These are phyloP conservation scores for Pyricularia pennisetigena DNA, from an alignment of 2,329 filamentous ascomycete genomes.

Conservation along the genomic window DNA sequence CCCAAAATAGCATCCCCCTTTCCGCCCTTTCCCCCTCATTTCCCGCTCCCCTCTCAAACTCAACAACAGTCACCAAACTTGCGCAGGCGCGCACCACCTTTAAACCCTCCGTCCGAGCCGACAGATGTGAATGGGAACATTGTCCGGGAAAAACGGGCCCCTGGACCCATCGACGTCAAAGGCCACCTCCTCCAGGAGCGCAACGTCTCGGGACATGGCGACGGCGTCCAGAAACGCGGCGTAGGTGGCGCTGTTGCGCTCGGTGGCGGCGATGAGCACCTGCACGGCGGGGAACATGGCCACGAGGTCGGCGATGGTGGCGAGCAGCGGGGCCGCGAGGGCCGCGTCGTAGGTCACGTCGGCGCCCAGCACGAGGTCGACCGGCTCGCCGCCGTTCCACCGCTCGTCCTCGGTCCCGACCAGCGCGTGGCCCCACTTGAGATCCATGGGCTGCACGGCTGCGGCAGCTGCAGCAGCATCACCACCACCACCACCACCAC, in stretches of 20 bases:
- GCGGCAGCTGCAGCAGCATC: background rate
- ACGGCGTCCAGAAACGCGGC: constrained; percentile 52
- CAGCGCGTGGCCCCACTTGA: constrained; percentile 56
- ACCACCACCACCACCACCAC: background rate
- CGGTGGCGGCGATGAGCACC: constrained; percentile 59
- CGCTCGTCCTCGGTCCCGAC: constrained; percentile 45
- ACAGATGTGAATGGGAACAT: constrained; percentile 50
- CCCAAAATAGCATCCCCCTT: background rate
- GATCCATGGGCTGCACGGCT: constrained; percentile 37
- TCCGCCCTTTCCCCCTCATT: no score
- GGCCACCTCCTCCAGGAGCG: constrained; percentile 31
- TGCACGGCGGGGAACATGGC: constrained; percentile 42
- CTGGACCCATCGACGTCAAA: constrained; percentile 37
- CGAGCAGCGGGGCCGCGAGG: constrained; percentile 53
- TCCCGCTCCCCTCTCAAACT: no score
- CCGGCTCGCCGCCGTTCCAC: constrained; percentile 34
- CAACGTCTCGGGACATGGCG: constrained; percentile 29
- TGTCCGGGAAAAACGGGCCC: constrained; percentile 55
- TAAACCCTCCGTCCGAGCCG: background rate
- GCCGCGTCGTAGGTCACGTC: constrained; percentile 69
- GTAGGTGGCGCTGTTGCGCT: constrained; percentile 63
- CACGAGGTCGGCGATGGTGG: constrained; percentile 54
- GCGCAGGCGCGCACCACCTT: no score
- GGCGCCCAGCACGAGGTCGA: constrained; percentile 63
- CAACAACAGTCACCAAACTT: no score